Evolutionary conservation across 148 eudicot genomes (phyloP).

Genomic region (Cornus kousa): DNA sequence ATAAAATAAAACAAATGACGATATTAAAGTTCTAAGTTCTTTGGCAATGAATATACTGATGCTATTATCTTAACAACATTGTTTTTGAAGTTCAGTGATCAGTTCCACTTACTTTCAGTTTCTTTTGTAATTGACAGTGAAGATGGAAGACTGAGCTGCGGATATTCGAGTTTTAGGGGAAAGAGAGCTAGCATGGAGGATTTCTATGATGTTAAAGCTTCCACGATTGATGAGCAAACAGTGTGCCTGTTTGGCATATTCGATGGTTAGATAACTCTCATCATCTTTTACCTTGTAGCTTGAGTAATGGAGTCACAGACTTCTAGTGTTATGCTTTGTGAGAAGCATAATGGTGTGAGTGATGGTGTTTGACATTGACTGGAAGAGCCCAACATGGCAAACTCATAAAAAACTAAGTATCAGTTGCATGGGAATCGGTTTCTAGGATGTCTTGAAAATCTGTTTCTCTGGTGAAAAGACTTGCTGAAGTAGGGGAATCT

Average conservation of each 20-base stretch:
- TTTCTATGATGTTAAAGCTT: slow-evolving; percentile 79
- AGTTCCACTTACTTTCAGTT: slow-evolving; percentile 21
- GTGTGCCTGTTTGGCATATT: slow-evolving; percentile 92
- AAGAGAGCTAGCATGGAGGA: slow-evolving; percentile 99
- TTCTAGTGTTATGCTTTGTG: not conserved
- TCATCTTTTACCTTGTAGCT: slow-evolving; percentile 10
- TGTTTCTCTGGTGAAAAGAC: not conserved
- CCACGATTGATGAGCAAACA: slow-evolving; percentile 63
- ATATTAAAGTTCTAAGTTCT: not conserved
- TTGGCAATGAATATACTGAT: not conserved
- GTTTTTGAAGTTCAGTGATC: not conserved
- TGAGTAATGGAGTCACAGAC: not conserved
- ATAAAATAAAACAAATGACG: no score
- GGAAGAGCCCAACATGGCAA: slow-evolving; percentile 1
- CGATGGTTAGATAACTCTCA: slow-evolving; percentile 63
- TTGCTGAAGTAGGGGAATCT: not conserved
- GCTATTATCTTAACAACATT: not conserved
- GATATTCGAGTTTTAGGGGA: slow-evolving; percentile 92
- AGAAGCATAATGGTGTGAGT: not conserved
- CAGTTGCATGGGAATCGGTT: not conserved
- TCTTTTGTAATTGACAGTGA: slow-evolving; percentile 59
- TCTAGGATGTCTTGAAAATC: not conserved
- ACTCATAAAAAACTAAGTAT: not conserved
- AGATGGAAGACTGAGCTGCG: slow-evolving; percentile 84
- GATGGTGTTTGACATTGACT: not conserved